Conservation (phyloP, 225 moss, liverwort and hornwort genomes). For the Sphagnum contortum region DNA sequence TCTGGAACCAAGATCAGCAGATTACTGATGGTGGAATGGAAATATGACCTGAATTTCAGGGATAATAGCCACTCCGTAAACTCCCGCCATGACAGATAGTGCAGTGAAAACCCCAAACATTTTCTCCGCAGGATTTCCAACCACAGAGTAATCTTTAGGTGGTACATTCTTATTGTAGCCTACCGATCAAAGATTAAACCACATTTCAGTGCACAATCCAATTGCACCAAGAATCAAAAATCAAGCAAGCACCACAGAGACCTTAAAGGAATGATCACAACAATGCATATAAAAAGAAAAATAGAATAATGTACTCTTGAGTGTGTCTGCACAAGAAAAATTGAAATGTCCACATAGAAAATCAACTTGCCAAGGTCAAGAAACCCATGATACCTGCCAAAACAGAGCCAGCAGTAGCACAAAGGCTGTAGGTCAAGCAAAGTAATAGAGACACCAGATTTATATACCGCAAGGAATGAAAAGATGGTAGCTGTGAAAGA, state of each 20-base stretch:
- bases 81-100: slow-evolving; percentile 45
- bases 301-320: too few relatives aligned
- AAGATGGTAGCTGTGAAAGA: slow-evolving; percentile 46
- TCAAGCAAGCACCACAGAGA: too few relatives aligned
- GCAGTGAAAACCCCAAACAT: slow-evolving; percentile 46
- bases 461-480: slow-evolving; percentile 51
- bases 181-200: slow-evolving; percentile 5
- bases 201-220: too few relatives aligned
- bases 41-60: slow-evolving; percentile 50
- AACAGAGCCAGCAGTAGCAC: slow-evolving; percentile 39
- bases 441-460: slow-evolving; percentile 36
- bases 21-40: not conserved
- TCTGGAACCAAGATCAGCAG: not conserved
- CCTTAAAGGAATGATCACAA: too few relatives aligned
- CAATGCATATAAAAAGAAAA: too few relatives aligned
- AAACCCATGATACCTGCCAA: slow-evolving; percentile 22
- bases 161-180: slow-evolving; percentile 21
- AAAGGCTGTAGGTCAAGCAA: slow-evolving; percentile 43
- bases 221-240: too few relatives aligned
- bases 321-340: too few relatives aligned
- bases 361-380: too few relatives aligned
- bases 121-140: slow-evolving; percentile 39
- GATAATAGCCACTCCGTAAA: slow-evolving; percentile 43
- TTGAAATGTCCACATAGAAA: too few relatives aligned
- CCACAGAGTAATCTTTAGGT: slow-evolving; percentile 31